These are phyloP conservation scores for Calonectria multiphialidica DNA, from an alignment of 2,329 filamentous ascomycete species.

Conservation along the genomic window DNA sequence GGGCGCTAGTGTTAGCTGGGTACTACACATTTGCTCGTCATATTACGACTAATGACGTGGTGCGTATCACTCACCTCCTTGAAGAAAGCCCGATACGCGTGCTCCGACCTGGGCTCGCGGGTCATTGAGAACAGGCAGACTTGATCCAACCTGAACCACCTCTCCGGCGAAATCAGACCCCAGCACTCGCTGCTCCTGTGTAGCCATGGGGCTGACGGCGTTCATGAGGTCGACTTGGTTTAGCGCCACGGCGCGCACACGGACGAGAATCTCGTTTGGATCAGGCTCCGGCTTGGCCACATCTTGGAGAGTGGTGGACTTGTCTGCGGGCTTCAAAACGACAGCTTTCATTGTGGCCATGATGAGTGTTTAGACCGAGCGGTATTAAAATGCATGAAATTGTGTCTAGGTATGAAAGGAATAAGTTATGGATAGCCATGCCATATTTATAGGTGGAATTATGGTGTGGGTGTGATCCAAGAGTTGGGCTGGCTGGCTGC, in stretches of 20 bases:
- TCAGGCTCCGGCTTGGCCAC: constrained; percentile 25
- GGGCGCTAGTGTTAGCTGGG: neutral
- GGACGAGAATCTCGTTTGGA: constrained; percentile 35
- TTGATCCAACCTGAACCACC: constrained; percentile 38
- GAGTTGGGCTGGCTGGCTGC: too few relatives aligned
- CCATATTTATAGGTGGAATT: too few relatives aligned
- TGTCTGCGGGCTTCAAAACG: constrained; percentile 8
- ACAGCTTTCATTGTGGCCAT: constrained; percentile 40
- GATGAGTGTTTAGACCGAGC: neutral
- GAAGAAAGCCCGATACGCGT: constrained; percentile 55
- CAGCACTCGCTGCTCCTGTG: constrained; percentile 43
- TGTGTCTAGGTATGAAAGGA: too few relatives aligned
- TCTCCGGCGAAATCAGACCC: constrained; percentile 56
- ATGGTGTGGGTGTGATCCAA: too few relatives aligned
- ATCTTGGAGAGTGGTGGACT: constrained; percentile 24
- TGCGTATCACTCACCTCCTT: constrained; percentile 45
- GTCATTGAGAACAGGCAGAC: constrained; percentile 25
- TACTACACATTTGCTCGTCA: neutral
- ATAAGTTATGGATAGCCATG: too few relatives aligned
- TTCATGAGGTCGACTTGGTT: constrained; percentile 50
- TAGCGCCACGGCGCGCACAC: constrained; percentile 39
- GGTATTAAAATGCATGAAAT: neutral
- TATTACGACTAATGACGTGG: too few relatives aligned
- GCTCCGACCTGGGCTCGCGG: constrained; percentile 39
- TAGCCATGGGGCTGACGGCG: constrained; percentile 47